Percentiles rank a stretch among this genome's conserved stretches.
Conservation (phyloP, 768 basidiomycete species). For the Lactarius tabidus region DNA sequence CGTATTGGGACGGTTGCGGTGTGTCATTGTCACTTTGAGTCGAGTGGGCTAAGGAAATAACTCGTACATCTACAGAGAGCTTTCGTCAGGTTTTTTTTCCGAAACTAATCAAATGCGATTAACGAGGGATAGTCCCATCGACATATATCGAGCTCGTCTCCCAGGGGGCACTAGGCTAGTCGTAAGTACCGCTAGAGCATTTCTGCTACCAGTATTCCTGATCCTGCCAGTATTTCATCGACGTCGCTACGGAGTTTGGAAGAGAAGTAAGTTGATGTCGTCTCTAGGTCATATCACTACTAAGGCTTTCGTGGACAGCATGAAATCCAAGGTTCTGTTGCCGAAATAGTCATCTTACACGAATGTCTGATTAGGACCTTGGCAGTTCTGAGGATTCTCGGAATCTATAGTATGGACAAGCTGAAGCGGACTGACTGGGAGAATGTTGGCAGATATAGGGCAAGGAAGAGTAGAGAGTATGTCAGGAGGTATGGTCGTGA, state of each 20-base stretch:
- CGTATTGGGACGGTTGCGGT: conserved; percentile 13
- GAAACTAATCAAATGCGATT: conserved; percentile 17
- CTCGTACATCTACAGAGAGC: conserved; percentile 6
- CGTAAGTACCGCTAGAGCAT: not conserved
- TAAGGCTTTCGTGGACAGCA: conserved; percentile 1
- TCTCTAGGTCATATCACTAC: not conserved
- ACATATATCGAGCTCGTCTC: conserved; percentile 21
- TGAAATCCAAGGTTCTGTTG: conserved; percentile 17
- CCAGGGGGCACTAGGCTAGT: conserved; percentile 19
- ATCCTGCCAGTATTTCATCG: conserved; percentile 20
- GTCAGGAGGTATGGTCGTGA: not conserved
- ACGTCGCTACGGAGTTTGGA: conserved; percentile 16
- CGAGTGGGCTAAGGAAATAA: not conserved
- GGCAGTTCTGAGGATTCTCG: conserved; percentile 11
- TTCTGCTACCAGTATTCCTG: not conserved
- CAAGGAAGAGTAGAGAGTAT: conserved; percentile 2
- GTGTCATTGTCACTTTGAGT: not conserved
- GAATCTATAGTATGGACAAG: conserved; percentile 12
- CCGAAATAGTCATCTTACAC: not conserved
- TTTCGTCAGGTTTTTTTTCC: conserved; percentile 20
- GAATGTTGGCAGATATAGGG: conserved; percentile 4
- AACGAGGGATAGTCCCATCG: conserved; percentile 17
- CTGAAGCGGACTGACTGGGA: conserved; percentile 17
- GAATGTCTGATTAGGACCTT: not conserved
- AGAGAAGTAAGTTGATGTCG: conserved; percentile 12